phyloP scores from a whole-genome alignment of 129 eudicot species.

The Lonicera japonica region DNA sequence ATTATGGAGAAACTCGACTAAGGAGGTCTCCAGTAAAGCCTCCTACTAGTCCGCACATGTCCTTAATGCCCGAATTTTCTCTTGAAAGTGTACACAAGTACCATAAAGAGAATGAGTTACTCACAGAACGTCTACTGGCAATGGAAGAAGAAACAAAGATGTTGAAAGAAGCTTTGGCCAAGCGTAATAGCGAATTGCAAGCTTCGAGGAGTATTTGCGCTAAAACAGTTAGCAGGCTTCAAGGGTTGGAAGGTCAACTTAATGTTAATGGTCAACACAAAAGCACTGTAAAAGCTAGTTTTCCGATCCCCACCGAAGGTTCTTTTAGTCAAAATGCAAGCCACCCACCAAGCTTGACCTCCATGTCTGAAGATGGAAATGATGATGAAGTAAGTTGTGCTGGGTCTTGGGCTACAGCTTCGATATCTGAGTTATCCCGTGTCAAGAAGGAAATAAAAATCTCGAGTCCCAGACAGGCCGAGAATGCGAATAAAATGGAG shows the following conservation, averaged over 20 bases:
- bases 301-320: slow-evolving; percentile 25
- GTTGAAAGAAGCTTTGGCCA: slow-evolving; percentile 59
- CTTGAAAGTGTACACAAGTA: slow-evolving; percentile 35
- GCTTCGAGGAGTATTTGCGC: slow-evolving; percentile 45
- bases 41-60: slow-evolving; percentile 27
- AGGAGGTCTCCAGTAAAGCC: slow-evolving; percentile 47
- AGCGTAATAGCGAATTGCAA: slow-evolving; percentile 55
- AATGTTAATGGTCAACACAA: background rate
- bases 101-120: slow-evolving; percentile 47
- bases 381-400: slow-evolving; percentile 45
- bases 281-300: slow-evolving; percentile 20
- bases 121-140: slow-evolving; percentile 46
- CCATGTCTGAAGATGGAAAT: slow-evolving; percentile 77
- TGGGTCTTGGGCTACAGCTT: slow-evolving; percentile 45
- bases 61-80: slow-evolving; percentile 38
- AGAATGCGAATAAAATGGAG: slow-evolving; percentile 51
- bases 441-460: slow-evolving; percentile 51
- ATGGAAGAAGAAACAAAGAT: slow-evolving; percentile 71
- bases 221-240: slow-evolving; percentile 65
- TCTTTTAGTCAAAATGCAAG: slow-evolving; percentile 35
- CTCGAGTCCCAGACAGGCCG: slow-evolving; percentile 53
- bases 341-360: slow-evolving; percentile 55
- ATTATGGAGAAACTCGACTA: slow-evolving; percentile 37
- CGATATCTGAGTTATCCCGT: slow-evolving; percentile 49
- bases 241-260: slow-evolving; percentile 61